Percentiles rank a stretch among this genome's conserved stretches.
Conservation (phyloP, 78 protist species). For the Dictyostelium citrinum region DNA sequence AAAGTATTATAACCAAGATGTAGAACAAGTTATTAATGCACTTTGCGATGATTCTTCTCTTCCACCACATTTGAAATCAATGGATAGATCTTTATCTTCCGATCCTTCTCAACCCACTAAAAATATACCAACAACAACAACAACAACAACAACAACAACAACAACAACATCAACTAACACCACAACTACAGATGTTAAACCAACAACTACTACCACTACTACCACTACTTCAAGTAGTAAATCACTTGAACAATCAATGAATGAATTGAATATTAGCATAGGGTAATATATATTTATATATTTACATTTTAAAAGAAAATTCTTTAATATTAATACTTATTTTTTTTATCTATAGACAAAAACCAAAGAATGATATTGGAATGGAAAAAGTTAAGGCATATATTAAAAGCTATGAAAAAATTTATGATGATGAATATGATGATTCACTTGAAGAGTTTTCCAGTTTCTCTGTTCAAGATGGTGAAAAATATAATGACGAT, state of each 20-base stretch:
- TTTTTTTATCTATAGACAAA: not conserved
- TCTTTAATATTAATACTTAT: not conserved
- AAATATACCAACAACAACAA: not conserved
- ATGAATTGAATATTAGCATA: slow-evolving; percentile 14
- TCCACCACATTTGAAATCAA: slow-evolving; percentile 37
- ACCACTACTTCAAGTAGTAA: not conserved
- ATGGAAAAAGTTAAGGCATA: not conserved
- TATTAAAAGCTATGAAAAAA: slow-evolving; percentile 38
- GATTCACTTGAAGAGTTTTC: slow-evolving; percentile 57
- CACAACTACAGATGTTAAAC: not conserved
- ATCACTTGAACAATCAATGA: not conserved
- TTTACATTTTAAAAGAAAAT: too few relatives aligned
- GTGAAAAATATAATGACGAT: not conserved
- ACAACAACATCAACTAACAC: not conserved
- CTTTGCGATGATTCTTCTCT: slow-evolving; percentile 45
- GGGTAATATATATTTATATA: not conserved
- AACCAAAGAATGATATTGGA: not conserved
- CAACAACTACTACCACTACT: not conserved
- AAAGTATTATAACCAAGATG: slow-evolving; percentile 40
- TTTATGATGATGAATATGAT: slow-evolving; percentile 67
- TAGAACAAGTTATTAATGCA: slow-evolving; percentile 44
- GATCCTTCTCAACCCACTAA: not conserved
- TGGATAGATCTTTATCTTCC: slow-evolving; percentile 2
- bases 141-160: not conserved
- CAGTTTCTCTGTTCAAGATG: slow-evolving; percentile 46